A percentile compares a stretch with the other conserved stretches of the same genome.
Evolutionary conservation across 768 basidiomycete genomes (phyloP).

Genomic region (Mycena vulgaris): DNA sequence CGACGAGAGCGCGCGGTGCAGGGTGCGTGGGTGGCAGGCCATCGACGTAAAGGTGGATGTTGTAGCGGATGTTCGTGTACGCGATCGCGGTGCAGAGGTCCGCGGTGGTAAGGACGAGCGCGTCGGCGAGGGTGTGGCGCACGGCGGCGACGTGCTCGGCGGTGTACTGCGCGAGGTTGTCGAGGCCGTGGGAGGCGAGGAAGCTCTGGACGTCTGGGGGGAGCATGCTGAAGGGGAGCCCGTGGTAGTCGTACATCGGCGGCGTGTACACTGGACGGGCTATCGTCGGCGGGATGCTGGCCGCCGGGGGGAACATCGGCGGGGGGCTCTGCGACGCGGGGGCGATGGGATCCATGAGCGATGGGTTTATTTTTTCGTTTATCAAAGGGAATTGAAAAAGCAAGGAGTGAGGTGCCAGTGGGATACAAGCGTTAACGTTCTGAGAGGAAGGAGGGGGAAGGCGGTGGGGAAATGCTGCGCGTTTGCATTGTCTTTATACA

Average conservation of each 20-base stretch:
- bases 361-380: not conserved
- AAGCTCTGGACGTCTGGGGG: slow-evolving; percentile 13
- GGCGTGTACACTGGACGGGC: not conserved
- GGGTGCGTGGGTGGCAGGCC: not conserved
- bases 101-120: not conserved
- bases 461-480: not conserved
- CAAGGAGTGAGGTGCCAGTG: slow-evolving; percentile 8
- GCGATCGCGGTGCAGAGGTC: not conserved
- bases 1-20: not conserved
- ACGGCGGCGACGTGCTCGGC: not conserved
- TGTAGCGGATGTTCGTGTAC: not conserved
- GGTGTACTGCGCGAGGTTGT: not conserved
- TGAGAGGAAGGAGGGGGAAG: slow-evolving; percentile 12
- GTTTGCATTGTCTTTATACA: slow-evolving; percentile 5
- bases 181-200: slow-evolving; percentile 16
- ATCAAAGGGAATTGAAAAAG: slow-evolving; percentile 10
- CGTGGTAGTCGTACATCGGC: slow-evolving; percentile 17
- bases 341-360: not conserved
- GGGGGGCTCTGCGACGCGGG: not conserved
- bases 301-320: not conserved
- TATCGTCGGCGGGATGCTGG: not conserved
- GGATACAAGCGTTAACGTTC: slow-evolving; percentile 7
- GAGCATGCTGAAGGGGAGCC: slow-evolving; percentile 3
- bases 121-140: not conserved
- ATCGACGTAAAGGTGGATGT: not conserved